Base-by-base conservation (phyloP, 2,329 filamentous ascomycete genomes). In the Microsporum audouinii region DNA sequence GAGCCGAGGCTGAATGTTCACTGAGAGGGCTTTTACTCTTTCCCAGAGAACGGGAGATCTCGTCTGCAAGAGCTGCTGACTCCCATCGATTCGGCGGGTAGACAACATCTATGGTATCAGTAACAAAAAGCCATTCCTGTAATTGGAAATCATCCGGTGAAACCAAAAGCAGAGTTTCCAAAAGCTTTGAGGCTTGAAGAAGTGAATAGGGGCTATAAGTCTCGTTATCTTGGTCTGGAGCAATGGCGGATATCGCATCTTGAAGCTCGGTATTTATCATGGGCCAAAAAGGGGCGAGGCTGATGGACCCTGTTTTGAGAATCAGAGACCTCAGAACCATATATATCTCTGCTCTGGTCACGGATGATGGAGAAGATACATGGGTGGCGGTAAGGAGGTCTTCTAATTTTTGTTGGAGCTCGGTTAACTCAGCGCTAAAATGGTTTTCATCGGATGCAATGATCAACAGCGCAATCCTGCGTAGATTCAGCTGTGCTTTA, bases 101-200 rank as follows among this genome's bases (percentile, higher is more conserved):
- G 38, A 99, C 88, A 0, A 94, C 91, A 68, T 99, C 94, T 65
- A 96, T 91, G 12, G 92, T 97, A 73, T 99, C 94, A 1, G 91
- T 95, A 60, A 99, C 86, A 73, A 96, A 99, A 2, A 97, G 83
- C 94, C 94, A 99, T 77, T 96, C 90, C 69, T 95, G 88, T n/a
- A 97, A 82, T 73, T 97, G 94, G 75, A 97, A 99, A 72, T 99
- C 94, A 67, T 99, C 94, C 0, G 91, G 92, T 3, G 88, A 87
- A 5, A 91, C 80, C 49, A 90, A 86, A 12, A 97, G 82, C n/a
- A 99, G 79, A 23, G 91, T 79, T 69, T 99, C 94, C 2, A 99
- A 81, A 2, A 99, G 81, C 71, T 97, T 99, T 76, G 91, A 96
- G 0, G 91, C 91, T 72, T 99, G 92, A 2, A 99, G 77, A 14